Evolutionary conservation across 148 eudicot genomes (phyloP).

Genomic region (Rhododendron molle): DNA sequence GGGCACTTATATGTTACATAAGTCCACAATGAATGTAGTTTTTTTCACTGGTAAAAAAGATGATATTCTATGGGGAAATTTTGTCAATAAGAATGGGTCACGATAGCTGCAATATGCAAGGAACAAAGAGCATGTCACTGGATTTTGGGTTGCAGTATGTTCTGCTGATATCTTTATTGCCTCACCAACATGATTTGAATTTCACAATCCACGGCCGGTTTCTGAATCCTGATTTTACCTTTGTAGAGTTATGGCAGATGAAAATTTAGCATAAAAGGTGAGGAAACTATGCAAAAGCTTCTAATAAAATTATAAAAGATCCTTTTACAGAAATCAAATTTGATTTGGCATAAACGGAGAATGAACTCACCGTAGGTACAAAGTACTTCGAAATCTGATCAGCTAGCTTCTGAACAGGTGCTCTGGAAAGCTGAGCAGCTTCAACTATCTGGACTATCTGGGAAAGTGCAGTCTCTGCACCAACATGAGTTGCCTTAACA

Average conservation of each 20-base stretch:
- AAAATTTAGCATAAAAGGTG: not conserved
- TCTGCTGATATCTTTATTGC: not conserved
- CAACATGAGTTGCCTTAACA: conserved; percentile 91
- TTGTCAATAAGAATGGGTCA: not conserved
- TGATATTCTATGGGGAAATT: not conserved
- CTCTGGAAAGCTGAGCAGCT: conserved; percentile 97
- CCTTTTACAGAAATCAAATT: not conserved
- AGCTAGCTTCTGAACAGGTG: conserved; percentile 97
- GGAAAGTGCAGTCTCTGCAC: conserved; percentile 93
- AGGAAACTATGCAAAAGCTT: not conserved
- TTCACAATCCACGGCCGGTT: not conserved
- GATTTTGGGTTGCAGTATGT: not conserved
- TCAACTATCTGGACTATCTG: conserved; percentile 97
- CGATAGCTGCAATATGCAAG: not conserved
- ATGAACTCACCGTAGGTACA: conserved; percentile 76
- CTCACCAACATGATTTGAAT: not conserved
- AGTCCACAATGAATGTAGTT: not conserved
- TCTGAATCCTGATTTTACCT: not conserved
- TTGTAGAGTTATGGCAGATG: not conserved
- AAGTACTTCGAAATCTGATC: conserved; percentile 85
- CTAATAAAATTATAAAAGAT: not conserved
- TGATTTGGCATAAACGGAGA: not conserved
- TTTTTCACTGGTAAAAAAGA: not conserved
- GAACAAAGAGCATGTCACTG: not conserved
- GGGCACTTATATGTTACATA: not conserved